Evolutionary conservation across 805 yeast genomes (phyloP), one percentile per base, ranked within the genome.

Genomic region (Candida manassasensis): DNA sequence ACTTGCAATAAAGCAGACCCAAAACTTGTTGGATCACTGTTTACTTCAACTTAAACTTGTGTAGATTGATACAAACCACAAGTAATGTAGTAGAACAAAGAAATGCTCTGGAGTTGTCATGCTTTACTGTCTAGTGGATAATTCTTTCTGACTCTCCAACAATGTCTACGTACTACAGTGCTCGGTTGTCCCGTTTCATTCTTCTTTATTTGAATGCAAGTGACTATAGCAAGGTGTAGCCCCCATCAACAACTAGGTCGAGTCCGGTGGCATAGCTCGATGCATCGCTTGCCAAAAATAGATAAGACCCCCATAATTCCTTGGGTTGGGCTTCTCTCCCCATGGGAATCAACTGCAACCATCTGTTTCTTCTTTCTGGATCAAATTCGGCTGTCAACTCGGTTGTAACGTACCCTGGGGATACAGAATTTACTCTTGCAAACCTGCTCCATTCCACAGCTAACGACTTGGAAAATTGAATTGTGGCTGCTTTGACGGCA

Each of bases 371-470:
- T 37, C 55, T 42, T 8, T 57, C 60, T 2, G 48, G 48, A 17
- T 52, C 51, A 14, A 52, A 66, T 39, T 67, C 67, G 34, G 58
- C 61, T 6, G 64, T 50, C 33, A 67, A 61, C 16, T 64, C 71
- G 9, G 73, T 67, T 19, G 37, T 41, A 33, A 67, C 61, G 51
- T 67, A 67, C 21, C 73, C 73, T 10, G 73, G 73, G 13, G 69
- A 61, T 26, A 67, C 42, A 21, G 69, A 49, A 52, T 67, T 67
- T 34, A 64, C 69, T 46, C 72, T 52, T 21, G 63, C 69, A 40
- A 68, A 67, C 1, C 79, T 63, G 29, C 62, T 69, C 73, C 73
- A 67, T 49, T 67, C 73, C 17, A 67, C 63, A 6, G 72, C 71
- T 43, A 67, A 59, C 4, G 71, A 65, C 45, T 54, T 61, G 35